phyloP scores from a whole-genome alignment of 2,329 filamentous ascomycete species.

The Cordyceps militaris region DNA sequence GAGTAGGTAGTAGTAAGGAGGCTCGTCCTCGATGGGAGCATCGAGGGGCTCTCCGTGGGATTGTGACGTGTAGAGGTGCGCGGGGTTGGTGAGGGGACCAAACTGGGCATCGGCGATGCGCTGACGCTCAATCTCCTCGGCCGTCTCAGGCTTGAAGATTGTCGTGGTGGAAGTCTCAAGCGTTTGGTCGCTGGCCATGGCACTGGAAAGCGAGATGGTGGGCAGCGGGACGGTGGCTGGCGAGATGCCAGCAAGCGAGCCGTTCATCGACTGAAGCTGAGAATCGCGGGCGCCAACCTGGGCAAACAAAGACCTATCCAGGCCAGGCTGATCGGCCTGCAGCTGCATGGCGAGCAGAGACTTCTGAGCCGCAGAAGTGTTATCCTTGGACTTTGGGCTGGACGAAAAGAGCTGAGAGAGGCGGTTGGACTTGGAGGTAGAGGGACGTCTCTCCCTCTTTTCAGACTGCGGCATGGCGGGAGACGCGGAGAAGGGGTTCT shows the following conservation, averaged over 20 bases:
- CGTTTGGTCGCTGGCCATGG: slow-evolving; percentile 65
- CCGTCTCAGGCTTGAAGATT: slow-evolving; percentile 80
- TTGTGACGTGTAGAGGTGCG: slow-evolving; percentile 82
- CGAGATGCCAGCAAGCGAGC: slow-evolving; percentile 57
- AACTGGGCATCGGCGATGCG: slow-evolving; percentile 84
- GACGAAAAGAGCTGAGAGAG: slow-evolving; percentile 78
- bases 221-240: slow-evolving; percentile 72
- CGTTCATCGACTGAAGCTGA: slow-evolving; percentile 21
- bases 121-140: slow-evolving; percentile 70
- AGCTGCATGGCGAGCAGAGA: slow-evolving; percentile 62
- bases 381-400: slow-evolving; percentile 66
- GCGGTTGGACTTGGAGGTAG: slow-evolving; percentile 64
- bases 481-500: slow-evolving; percentile 49
- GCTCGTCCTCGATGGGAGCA: slow-evolving; percentile 85
- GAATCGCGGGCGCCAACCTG: background rate
- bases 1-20: slow-evolving; percentile 91
- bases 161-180: slow-evolving; percentile 68
- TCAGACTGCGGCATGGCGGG: slow-evolving; percentile 41
- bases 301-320: background rate
- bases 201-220: slow-evolving; percentile 85
- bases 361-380: slow-evolving; percentile 55
- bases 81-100: slow-evolving; percentile 71
- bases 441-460: slow-evolving; percentile 50
- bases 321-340: slow-evolving; percentile 13
- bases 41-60: slow-evolving; percentile 75